Percentiles rank a stretch among this genome's conserved stretches.
Evolutionary conservation across 2,329 filamentous ascomycete species (phyloP).

Genomic region (Beauveria pseudobassiana): DNA sequence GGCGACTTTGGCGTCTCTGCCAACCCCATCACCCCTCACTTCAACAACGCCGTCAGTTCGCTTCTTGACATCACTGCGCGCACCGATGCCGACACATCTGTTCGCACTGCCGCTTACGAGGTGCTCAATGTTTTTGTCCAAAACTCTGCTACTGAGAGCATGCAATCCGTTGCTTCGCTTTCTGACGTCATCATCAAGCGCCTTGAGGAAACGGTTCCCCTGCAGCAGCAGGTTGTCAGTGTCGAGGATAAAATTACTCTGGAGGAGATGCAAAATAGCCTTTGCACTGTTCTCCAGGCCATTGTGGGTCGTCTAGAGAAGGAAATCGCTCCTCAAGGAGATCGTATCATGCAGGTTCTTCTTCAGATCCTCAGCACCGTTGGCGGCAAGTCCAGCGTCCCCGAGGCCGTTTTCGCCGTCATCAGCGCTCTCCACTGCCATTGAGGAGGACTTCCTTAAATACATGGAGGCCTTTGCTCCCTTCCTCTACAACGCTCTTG

Average conservation of each 20-base stretch:
- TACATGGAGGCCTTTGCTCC: conserved; percentile 96
- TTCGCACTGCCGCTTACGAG: conserved; percentile 93
- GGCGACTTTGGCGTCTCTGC: conserved; percentile 69
- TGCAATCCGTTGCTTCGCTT: conserved; percentile 71
- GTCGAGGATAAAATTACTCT: conserved; percentile 93
- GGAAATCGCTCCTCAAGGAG: conserved; percentile 82
- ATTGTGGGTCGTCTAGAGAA: conserved; percentile 88
- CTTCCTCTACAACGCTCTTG: conserved; percentile 87
- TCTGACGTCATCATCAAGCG: conserved; percentile 86
- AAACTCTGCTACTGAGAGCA: conserved; percentile 80
- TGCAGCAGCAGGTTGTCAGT: conserved; percentile 91
- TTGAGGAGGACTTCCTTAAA: conserved; percentile 89
- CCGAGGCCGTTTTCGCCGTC: conserved; percentile 86
- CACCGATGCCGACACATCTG: conserved; percentile 73
- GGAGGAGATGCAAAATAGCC: conserved; percentile 95
- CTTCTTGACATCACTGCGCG: conserved; percentile 81
- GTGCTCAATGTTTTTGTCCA: conserved; percentile 92
- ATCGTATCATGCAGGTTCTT: conserved; percentile 87
- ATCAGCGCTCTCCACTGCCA: conserved; percentile 84
- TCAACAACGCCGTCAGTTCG: conserved; percentile 83
- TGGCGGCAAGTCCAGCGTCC: conserved; percentile 82
- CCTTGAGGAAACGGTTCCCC: conserved; percentile 78
- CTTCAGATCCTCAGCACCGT: conserved; percentile 73
- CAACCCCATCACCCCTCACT: conserved; percentile 85
- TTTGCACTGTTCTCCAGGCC: conserved; percentile 83